Evolutionary conservation across 2,329 filamentous ascomycete genomes (phyloP), one percentile per base, ranked within the genome.

Genomic region (Metarhizium humberi): DNA sequence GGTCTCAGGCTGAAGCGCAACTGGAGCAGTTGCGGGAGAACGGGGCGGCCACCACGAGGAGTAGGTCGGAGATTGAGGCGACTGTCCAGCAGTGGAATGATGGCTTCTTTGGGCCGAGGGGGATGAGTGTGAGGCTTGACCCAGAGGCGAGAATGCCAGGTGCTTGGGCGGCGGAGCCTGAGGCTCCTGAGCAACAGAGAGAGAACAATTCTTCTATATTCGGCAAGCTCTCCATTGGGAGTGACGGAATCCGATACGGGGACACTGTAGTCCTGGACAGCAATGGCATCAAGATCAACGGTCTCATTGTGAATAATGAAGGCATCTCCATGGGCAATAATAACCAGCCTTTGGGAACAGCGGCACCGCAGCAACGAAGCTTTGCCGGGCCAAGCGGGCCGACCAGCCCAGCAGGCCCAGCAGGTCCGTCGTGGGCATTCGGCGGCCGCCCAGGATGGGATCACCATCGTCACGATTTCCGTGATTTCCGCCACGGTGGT

Each of bases 21-120:
- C 65, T 77, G 34, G 69, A 70, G 34, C 66, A 66, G 59, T 64
- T 73, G 53, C 68, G 53, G 20, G 60, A 58, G 13, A 45, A 56
- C 0, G 53, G 52, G 63, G 61, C 57, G 3, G 64, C 67, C 34
- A 55, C 60, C 4, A 60, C 62, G 20, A 61, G 63, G 13, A 62
- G 63, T 40, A 59, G 59, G 1, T 63, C 65, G 50, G 65, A 70
- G 29, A 60, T 72, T 6, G 71, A 76, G 18, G 66, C 67, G 1
- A 76, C 75, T 0, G 69, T 80, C 1, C 63, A 69, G 49, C 76
- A 82, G 60, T 84, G 81, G 80, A 84, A 84, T 59, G 70, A 73
- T 3, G 73, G 75, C 4, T 83, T 84, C 65, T 84, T 84, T 56
- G 66, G 61, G 1, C 78, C 77, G 2, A 69, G 80, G 11, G 75